Base-by-base conservation (phyloP, 495 filamentous ascomycete genomes). In the Penicillium waksmanii region DNA sequence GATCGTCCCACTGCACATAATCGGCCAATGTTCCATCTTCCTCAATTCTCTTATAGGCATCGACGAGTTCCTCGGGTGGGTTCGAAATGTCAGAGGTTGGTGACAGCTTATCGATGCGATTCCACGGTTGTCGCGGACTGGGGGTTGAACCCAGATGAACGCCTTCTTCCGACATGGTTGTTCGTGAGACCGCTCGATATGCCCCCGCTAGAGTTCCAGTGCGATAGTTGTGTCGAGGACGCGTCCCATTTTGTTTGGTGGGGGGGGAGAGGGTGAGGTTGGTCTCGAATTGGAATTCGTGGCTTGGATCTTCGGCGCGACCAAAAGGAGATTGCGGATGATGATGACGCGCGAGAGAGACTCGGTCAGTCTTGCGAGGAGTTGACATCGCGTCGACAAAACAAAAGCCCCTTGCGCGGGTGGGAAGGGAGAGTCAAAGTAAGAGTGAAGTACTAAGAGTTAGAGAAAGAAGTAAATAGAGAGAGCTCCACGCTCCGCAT, bases 1-100 rank as follows among this genome's bases (percentile, higher is more conserved):
- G 61, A 38, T 72, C 73, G 12, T 73, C 65, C 23, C 71, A 67
- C 23, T 58, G 57, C 4, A 71, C 70, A 2, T 70, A 58, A 36
- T 82, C 72, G 3, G 73, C 70, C 19, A 82, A 56, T 18, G 71
- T 68, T 18, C 73, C 72, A 21, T 76, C 78, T 44, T 80, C 78
- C 17, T 77, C 69, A 47, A 81, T 81, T 52, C 72, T 72, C 48
- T 72, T 67, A 57, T 84, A 83, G 6, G 71, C 66, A 58, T 82
- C 78, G 17, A 61, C 66, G 1, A 78, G 57, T 46, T 80, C 80
- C 34, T 72, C 64, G 31, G 77, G 78, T 5, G 80, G 78, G 33
- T 75, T 77, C 1, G 79, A 81, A 0, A 60, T 66, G 11, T 70
- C 61, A 12, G 60, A 75, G 49, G 56, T 40, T 5, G 68, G 61